phyloP scores from a whole-genome alignment of 345 rosid species.

The Eutrema japonicum region DNA sequence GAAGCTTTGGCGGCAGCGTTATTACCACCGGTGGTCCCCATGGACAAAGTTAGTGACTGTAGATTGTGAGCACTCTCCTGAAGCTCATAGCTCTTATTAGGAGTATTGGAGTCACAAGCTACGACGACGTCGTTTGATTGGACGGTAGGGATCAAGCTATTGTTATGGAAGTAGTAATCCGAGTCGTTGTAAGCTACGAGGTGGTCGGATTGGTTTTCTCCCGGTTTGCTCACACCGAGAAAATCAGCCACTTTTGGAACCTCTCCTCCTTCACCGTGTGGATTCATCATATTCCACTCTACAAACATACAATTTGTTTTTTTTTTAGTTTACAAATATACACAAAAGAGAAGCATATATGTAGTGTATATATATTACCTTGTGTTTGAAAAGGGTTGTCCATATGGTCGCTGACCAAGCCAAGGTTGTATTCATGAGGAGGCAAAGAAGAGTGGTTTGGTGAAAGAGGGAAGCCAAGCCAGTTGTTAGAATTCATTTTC shows the following conservation, averaged over 20 bases:
- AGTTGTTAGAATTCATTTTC: conserved; percentile 91
- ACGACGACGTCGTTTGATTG: conserved; percentile 49
- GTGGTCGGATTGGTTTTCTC: conserved; percentile 60
- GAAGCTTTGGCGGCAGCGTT: conserved; percentile 43
- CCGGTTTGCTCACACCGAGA: conserved; percentile 92
- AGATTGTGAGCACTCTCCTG: conserved; percentile 74
- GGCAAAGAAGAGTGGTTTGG: conserved; percentile 77
- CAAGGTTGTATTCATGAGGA: conserved; percentile 77
- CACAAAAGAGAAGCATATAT: conserved; percentile 2
- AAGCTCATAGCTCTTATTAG: conserved; percentile 57
- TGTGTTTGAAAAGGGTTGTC: conserved; percentile 88
- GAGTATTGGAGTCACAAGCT: conserved; percentile 39
- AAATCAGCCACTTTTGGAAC: conserved; percentile 95
- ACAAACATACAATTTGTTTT: conserved; percentile 10
- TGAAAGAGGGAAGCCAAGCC: conserved; percentile 97
- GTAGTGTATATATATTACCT: conserved; percentile 51
- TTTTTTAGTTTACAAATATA: background rate
- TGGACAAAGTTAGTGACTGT: conserved; percentile 85
- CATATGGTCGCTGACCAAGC: conserved; percentile 72
- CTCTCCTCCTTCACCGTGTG: conserved; percentile 60
- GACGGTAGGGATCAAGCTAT: conserved; percentile 54
- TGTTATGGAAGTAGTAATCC: conserved; percentile 57
- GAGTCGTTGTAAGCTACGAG: conserved; percentile 72
- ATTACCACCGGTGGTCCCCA: conserved; percentile 63
- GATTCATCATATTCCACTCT: conserved; percentile 86